phyloP scores from a whole-genome alignment of 306 rosid species.

The Cucumis sativus region DNA sequence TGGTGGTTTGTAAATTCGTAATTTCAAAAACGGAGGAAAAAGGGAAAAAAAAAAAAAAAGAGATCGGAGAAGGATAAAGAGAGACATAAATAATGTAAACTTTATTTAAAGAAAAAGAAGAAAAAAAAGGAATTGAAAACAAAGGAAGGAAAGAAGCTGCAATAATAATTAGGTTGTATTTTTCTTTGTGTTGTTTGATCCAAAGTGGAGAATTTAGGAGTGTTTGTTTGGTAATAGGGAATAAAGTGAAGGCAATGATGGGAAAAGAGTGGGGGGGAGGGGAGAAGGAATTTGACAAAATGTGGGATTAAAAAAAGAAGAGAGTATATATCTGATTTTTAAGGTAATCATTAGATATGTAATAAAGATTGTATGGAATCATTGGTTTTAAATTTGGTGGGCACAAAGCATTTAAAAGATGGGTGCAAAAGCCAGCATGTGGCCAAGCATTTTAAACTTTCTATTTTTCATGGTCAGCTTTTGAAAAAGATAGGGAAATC shows the following conservation, averaged over 20 bases:
- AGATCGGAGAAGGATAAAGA: background rate
- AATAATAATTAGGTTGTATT: background rate
- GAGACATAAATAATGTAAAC: background rate
- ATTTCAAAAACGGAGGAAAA: conserved; percentile 2
- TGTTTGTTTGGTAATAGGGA: conserved; percentile 4
- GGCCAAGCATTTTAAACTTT: background rate
- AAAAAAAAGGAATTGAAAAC: background rate
- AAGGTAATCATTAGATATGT: background rate
- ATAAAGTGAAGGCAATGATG: background rate
- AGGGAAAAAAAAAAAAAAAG: background rate
- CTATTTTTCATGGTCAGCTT: background rate
- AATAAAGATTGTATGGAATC: background rate
- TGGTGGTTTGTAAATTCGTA: conserved; percentile 41
- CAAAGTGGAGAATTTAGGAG: background rate
- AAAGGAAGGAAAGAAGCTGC: background rate
- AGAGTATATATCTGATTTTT: background rate
- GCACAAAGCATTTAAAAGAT: background rate
- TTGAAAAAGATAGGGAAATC: background rate
- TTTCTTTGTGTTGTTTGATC: background rate
- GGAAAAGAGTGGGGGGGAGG: background rate
- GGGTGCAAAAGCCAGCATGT: background rate
- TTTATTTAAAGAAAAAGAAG: background rate
- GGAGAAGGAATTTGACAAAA: background rate
- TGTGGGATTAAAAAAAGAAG: background rate
- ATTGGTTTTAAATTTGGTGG: background rate